Percentiles rank a stretch among this genome's conserved stretches.
Conservation (phyloP, 2,329 filamentous ascomycete species). For the Apiospora kogelbergensis region DNA sequence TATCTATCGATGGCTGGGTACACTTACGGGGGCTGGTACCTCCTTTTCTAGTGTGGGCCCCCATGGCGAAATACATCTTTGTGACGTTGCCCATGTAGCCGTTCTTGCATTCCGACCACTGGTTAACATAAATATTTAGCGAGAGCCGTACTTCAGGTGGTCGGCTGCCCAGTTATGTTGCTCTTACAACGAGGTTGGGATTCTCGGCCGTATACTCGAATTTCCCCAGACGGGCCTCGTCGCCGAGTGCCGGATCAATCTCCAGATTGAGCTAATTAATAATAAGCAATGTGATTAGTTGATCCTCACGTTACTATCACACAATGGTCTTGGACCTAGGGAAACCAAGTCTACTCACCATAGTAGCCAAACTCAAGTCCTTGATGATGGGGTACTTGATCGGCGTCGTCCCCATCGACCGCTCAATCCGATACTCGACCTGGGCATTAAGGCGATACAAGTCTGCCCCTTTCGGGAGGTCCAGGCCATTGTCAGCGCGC, state of each 20-base stretch:
- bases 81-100: constrained; percentile 18
- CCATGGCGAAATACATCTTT: constrained; percentile 15
- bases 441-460: constrained; percentile 16
- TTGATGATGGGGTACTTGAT: constrained; percentile 17
- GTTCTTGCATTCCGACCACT: constrained; percentile 21
- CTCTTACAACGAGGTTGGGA: neutral
- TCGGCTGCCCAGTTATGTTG: too few relatives aligned
- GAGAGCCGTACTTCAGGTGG: neutral
- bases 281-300: too few relatives aligned
- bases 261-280: neutral
- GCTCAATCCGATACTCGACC: constrained; percentile 15
- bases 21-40: constrained; percentile 18
- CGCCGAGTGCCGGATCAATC: neutral
- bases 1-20: too few relatives aligned
- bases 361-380: constrained; percentile 15
- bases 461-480: constrained; percentile 13
- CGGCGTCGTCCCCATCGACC: constrained; percentile 13
- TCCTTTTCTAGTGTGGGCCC: constrained; percentile 10
- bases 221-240: neutral
- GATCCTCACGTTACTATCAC: too few relatives aligned
- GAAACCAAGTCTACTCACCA: constrained; percentile 13
- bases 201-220: neutral
- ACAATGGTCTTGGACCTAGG: neutral
- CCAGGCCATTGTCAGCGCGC: constrained; percentile 12
- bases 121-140: neutral